Percentiles rank a stretch among this genome's conserved stretches.
phyloP scores from a whole-genome alignment of 2,329 filamentous ascomycete species.

The Microdochium paspali region DNA sequence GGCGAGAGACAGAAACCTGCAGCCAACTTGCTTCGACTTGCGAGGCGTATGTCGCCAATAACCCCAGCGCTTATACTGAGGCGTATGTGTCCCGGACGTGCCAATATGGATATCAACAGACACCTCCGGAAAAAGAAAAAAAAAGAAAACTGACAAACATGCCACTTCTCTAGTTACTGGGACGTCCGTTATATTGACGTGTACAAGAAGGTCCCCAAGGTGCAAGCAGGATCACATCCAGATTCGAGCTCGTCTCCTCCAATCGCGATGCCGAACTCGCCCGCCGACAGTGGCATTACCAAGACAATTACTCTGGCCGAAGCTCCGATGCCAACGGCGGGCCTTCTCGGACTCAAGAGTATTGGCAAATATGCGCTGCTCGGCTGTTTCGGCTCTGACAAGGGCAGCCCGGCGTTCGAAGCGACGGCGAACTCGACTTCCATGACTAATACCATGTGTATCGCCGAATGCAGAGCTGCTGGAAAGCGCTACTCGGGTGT shows the following conservation, averaged over 20 bases:
- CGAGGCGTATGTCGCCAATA: constrained; percentile 33
- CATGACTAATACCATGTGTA: constrained; percentile 31
- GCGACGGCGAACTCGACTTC: constrained; percentile 14
- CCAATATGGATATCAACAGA: too few species aligned
- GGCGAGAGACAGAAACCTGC: constrained; percentile 29
- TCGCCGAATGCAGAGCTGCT: constrained; percentile 19
- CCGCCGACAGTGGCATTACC: constrained; percentile 9
- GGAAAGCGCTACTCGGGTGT: constrained; percentile 28
- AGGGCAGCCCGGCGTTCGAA: constrained; percentile 24
- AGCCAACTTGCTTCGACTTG: constrained; percentile 31
- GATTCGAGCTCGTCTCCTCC: constrained; percentile 3
- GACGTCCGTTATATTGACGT: constrained; percentile 46
- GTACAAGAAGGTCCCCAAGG: constrained; percentile 18
- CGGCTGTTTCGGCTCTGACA: constrained; percentile 30
- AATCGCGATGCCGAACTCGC: background rate
- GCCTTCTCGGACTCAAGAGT: background rate
- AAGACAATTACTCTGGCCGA: constrained; percentile 14
- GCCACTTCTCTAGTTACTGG: constrained; percentile 26
- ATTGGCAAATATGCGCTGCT: constrained; percentile 13
- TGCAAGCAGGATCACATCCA: constrained; percentile 1
- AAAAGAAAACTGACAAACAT: background rate
- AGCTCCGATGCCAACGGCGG: background rate
- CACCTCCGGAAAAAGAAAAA: too few species aligned
- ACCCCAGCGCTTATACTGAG: constrained; percentile 31
- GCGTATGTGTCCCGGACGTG: constrained; percentile 20